Base-by-base conservation (phyloP, 352 stramenopile genomes). In the Pelagophyceae sp. region DNA sequence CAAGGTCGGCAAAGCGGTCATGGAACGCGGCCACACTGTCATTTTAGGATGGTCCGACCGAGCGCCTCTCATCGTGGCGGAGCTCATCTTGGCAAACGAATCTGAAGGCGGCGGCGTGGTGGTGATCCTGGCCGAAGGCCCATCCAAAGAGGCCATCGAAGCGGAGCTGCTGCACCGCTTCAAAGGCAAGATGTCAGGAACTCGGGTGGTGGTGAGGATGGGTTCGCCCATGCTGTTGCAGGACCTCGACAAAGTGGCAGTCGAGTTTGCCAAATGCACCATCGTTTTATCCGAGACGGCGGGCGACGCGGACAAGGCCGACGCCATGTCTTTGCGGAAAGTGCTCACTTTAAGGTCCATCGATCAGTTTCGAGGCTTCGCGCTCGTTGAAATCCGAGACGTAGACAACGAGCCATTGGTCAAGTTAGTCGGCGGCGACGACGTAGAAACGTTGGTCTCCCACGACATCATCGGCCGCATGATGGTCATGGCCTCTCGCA, bases 381-480 rank as follows among this genome's bases (percentile, higher is more conserved):
- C 92, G 27, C 87, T 93, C 3, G 89, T 87, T 0, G 89, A 93
- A 75, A 81, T 92, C 61, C 85, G 88, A 0, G 89, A 93, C 69
- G 89, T 92, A 32, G 89, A 93, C 79, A 93, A 92, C 74, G 87
- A 91, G 23, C 85, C 88, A 29, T 77, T 93, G 38, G 80, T 93
- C 15, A 77, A 86, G 38, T 83, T 93, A 17, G 88, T 93, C n/a
- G 89, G 87, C 19, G 87, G 87, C 29, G 80, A 89, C 50, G 80
- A 89, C 11, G 83, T 93, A 0, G 88, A 93, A 71, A 91, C 90
- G 0, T 50, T 92, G 0, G 88, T 91, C 23, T 92, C 87, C 0
- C 87, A 93, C 65, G 88, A 93, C 72, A 87, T 92, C 35, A 92
- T 93, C 37, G 88, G 89, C 0, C 87, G 87, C 17, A 76, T 93